Evolutionary conservation across 108 stramenopile genomes (phyloP).

Genomic region (Skeletonema costatum): DNA sequence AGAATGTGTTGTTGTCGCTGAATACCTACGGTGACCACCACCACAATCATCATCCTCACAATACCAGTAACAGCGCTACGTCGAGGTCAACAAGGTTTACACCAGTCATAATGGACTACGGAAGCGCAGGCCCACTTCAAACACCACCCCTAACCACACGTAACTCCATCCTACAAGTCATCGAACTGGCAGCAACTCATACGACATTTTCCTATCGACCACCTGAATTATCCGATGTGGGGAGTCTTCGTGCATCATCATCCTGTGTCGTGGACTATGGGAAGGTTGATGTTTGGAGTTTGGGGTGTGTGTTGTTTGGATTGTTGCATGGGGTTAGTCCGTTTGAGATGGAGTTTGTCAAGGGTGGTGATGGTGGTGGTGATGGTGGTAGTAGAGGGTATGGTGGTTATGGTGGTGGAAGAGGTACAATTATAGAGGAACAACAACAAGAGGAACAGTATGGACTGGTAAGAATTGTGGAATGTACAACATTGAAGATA

Average conservation of each 20-base stretch:
- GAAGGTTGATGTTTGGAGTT: conserved; percentile 80
- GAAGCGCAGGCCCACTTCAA: conserved; percentile 46
- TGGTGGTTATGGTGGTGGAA: not conserved
- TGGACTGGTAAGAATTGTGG: conserved; percentile 57
- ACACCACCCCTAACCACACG: conserved; percentile 28
- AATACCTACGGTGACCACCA: not conserved
- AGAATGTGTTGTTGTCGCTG: conserved; percentile 62
- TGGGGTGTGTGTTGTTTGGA: conserved; percentile 83
- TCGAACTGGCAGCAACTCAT: conserved; percentile 63
- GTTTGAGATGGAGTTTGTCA: conserved; percentile 69
- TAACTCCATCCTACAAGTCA: conserved; percentile 10
- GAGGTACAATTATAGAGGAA: not conserved
- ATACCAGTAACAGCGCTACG: not conserved
- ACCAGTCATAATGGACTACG: conserved; percentile 74
- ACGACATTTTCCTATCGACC: conserved; percentile 86
- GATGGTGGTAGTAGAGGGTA: not conserved
- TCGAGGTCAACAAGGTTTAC: not conserved
- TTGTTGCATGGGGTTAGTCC: conserved; percentile 82
- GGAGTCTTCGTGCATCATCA: not conserved
- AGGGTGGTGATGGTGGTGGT: not conserved
- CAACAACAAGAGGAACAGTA: conserved; percentile 17
- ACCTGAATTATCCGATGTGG: conserved; percentile 84
- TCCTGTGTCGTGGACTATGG: conserved; percentile 52
- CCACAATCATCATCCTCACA: not conserved
- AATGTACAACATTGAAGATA: conserved; percentile 69